These are phyloP conservation scores for Zoysia japonica DNA, from an alignment of 176 grass and related monocot species.

Conservation along the genomic window DNA sequence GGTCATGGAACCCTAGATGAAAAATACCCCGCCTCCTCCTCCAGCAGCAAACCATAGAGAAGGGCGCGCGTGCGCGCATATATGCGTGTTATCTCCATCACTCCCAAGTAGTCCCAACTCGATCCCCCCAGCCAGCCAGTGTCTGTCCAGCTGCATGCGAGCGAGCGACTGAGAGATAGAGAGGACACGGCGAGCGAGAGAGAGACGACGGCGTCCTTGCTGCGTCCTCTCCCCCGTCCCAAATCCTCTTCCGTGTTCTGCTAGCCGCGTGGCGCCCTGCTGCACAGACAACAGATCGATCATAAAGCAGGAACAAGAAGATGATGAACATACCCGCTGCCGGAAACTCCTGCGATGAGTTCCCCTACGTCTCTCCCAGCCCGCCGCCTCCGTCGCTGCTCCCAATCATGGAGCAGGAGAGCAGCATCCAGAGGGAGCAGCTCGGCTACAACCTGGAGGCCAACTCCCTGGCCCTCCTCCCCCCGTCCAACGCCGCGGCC, in stretches of 20 bases:
- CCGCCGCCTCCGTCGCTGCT: constrained; percentile 17
- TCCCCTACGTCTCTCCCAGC: constrained; percentile 41
- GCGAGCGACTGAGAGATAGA: not conserved
- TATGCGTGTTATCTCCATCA: constrained; percentile 36
- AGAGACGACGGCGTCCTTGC: constrained; percentile 34
- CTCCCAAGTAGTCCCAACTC: constrained; percentile 1
- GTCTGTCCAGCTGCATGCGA: not conserved
- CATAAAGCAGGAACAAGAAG: constrained; percentile 39
- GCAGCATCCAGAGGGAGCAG: constrained; percentile 48
- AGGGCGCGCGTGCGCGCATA: constrained; percentile 21
- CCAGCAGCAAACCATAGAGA: not conserved
- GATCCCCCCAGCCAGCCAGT: not conserved
- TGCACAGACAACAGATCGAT: not conserved
- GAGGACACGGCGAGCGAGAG: not conserved
- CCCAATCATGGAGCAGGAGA: constrained; percentile 55
- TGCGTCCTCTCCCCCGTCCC: constrained; percentile 45
- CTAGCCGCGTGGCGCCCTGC: not conserved
- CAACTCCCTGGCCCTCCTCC: constrained; percentile 42
- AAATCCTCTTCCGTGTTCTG: constrained; percentile 41
- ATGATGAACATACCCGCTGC: constrained; percentile 53
- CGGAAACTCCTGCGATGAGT: constrained; percentile 47
- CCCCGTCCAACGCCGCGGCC: constrained; percentile 41
- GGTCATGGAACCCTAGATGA: constrained; percentile 55
- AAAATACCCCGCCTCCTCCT: not conserved
- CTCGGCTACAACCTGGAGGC: constrained; percentile 59